Evolutionary conservation across 768 basidiomycete genomes (phyloP).

Genomic region (Austroboletus eburneus): DNA sequence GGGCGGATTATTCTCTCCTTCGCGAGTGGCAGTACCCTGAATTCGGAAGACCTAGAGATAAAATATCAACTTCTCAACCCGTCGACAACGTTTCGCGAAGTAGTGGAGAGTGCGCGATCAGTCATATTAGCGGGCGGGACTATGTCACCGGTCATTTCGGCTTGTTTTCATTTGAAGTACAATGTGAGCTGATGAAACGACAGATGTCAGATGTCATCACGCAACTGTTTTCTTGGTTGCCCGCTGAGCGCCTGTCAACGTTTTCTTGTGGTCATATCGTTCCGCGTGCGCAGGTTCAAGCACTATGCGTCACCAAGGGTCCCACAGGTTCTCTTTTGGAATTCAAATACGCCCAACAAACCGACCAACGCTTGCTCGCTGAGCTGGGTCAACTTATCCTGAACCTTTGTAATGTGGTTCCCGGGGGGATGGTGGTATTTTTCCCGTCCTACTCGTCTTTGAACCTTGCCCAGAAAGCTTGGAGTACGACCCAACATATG

Average conservation of each 20-base stretch:
- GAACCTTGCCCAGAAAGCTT: constrained; percentile 57
- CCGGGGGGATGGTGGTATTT: constrained; percentile 90
- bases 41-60: constrained; percentile 52
- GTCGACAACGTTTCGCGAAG: constrained; percentile 77
- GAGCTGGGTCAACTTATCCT: constrained; percentile 82
- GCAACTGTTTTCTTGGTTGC: constrained; percentile 73
- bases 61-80: constrained; percentile 95
- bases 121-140: constrained; percentile 96
- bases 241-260: constrained; percentile 57
- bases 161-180: not conserved
- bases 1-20: constrained; percentile 68
- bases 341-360: constrained; percentile 77
- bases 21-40: constrained; percentile 31
- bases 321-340: constrained; percentile 70
- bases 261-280: constrained; percentile 95
- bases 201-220: constrained; percentile 84
- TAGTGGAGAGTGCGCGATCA: constrained; percentile 74
- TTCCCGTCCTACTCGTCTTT: constrained; percentile 89
- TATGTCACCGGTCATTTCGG: constrained; percentile 87
- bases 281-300: constrained; percentile 70
- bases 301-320: constrained; percentile 69
- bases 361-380: constrained; percentile 58
- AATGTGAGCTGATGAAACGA: constrained; percentile 3
- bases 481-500: constrained; percentile 61
- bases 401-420: constrained; percentile 76